phyloP scores from a whole-genome alignment of 1,139 yeast genomes.

The Debaryomyces robertsiae region DNA sequence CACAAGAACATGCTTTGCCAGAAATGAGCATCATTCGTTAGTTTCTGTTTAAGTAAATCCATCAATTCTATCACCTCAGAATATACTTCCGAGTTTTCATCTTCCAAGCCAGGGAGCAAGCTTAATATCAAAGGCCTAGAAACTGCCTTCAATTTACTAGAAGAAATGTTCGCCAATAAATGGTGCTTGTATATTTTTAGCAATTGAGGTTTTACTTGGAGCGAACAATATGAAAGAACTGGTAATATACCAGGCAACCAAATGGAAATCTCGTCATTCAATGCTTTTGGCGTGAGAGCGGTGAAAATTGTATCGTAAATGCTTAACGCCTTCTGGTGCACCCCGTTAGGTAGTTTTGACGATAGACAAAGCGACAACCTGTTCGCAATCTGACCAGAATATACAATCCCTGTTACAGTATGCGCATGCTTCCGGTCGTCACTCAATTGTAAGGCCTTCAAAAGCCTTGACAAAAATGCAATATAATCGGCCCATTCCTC shows the following conservation, averaged over 20 bases:
- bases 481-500: slow-evolving; percentile 99
- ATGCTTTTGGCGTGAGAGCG: slow-evolving; percentile 52
- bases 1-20: slow-evolving; percentile 84
- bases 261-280: slow-evolving; percentile 54
- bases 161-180: slow-evolving; percentile 52
- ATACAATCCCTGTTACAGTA: slow-evolving; percentile 53
- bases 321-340: slow-evolving; percentile 84
- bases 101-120: slow-evolving; percentile 86
- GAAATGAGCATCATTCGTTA: slow-evolving; percentile 71
- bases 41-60: slow-evolving; percentile 57
- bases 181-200: slow-evolving; percentile 60
- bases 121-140: slow-evolving; percentile 73
- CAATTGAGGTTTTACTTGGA: slow-evolving; percentile 79
- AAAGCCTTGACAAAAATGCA: slow-evolving; percentile 77
- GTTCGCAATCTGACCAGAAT: slow-evolving; percentile 44
- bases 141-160: slow-evolving; percentile 50
- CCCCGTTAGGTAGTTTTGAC: slow-evolving; percentile 87
- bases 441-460: slow-evolving; percentile 58
- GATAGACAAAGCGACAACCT: slow-evolving; percentile 68
- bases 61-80: slow-evolving; percentile 59
- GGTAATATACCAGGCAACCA: slow-evolving; percentile 95
- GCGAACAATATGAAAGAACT: slow-evolving; percentile 81
- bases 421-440: slow-evolving; percentile 33
- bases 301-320: slow-evolving; percentile 72
- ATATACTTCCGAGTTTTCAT: slow-evolving; percentile 84